phyloP scores from a whole-genome alignment of 2,329 filamentous ascomycete genomes.

The Alternaria brassicae region DNA sequence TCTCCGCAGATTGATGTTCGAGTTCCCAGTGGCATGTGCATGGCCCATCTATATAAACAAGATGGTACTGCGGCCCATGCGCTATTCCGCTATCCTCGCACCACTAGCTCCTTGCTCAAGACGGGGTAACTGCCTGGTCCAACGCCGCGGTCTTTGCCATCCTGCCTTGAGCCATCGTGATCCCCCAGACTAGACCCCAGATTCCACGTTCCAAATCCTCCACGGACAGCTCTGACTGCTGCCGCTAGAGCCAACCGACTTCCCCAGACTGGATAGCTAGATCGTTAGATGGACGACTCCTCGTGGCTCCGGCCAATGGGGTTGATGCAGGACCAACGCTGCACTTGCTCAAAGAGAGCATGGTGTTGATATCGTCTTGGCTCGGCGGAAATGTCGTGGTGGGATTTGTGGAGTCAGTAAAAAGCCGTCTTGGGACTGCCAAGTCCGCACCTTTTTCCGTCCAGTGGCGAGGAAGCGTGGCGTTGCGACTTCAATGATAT shows the following conservation, averaged over 20 bases:
- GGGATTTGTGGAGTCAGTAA: slow-evolving; percentile 26
- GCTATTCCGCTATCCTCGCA: slow-evolving; percentile 15
- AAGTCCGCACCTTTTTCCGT: slow-evolving; percentile 27
- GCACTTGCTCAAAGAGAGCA: slow-evolving; percentile 11
- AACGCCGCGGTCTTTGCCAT: slow-evolving; percentile 27
- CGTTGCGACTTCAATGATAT: background rate
- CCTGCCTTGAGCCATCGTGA: slow-evolving; percentile 8
- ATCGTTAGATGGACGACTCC: slow-evolving; percentile 4
- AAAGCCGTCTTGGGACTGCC: slow-evolving; percentile 30
- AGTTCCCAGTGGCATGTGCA: slow-evolving; percentile 15
- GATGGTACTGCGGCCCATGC: slow-evolving; percentile 32
- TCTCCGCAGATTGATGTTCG: slow-evolving; percentile 31
- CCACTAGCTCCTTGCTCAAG: slow-evolving; percentile 24
- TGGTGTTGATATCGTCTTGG: slow-evolving; percentile 11
- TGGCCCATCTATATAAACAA: slow-evolving; percentile 35
- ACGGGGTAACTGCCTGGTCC: slow-evolving; percentile 24
- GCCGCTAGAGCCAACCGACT: slow-evolving; percentile 10
- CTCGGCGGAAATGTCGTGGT: slow-evolving; percentile 10
- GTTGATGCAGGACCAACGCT: background rate
- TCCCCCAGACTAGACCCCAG: slow-evolving; percentile 17
- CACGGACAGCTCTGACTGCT: slow-evolving; percentile 4
- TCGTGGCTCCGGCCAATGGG: slow-evolving; percentile 19
- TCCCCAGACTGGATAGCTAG: slow-evolving; percentile 18
- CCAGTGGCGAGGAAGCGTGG: slow-evolving; percentile 19
- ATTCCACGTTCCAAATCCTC: slow-evolving; percentile 4